phyloP scores from a whole-genome alignment of 2,329 filamentous ascomycete species.

The Fusarium sulawesiense region DNA sequence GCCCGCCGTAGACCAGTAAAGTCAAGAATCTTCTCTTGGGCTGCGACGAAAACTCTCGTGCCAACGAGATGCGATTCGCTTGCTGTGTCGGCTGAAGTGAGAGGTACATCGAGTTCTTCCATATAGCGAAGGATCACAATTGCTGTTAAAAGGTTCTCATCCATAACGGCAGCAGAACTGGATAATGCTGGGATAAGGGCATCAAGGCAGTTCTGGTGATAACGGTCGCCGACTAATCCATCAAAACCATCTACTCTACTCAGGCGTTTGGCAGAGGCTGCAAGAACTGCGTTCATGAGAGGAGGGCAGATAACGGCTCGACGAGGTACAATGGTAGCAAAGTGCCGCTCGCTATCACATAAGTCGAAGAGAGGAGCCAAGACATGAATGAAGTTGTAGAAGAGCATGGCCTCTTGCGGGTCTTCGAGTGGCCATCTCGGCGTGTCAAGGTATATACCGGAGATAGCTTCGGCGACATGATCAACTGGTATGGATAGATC shows the following conservation, averaged over 20 bases:
- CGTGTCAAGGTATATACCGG: slow-evolving; percentile 38
- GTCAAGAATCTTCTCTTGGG: slow-evolving; percentile 44
- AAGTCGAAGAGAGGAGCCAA: slow-evolving; percentile 46
- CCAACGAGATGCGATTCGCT: slow-evolving; percentile 47
- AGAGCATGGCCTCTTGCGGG: slow-evolving; percentile 46
- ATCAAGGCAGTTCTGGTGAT: slow-evolving; percentile 47
- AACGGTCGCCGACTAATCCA: slow-evolving; percentile 40
- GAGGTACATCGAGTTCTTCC: slow-evolving; percentile 45
- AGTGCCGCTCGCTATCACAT: slow-evolving; percentile 46
- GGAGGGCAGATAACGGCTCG: slow-evolving; percentile 45
- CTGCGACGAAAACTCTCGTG: slow-evolving; percentile 46
- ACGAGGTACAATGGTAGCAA: slow-evolving; percentile 46
- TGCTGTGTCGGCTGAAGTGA: slow-evolving; percentile 21
- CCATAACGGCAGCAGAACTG: slow-evolving; percentile 42
- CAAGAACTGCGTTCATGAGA: slow-evolving; percentile 46
- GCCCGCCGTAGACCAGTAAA: slow-evolving; percentile 47
- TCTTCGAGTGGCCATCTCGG: slow-evolving; percentile 42
- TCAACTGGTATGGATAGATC: slow-evolving; percentile 24
- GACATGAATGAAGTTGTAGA: slow-evolving; percentile 44
- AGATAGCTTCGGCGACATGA: slow-evolving; percentile 34
- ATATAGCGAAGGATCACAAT: slow-evolving; percentile 48
- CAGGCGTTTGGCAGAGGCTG: slow-evolving; percentile 45
- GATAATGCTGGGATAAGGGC: slow-evolving; percentile 45
- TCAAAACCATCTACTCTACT: slow-evolving; percentile 41
- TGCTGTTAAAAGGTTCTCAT: slow-evolving; percentile 47